Percentiles rank a stretch among this genome's conserved stretches.
Conservation (phyloP, 768 basidiomycete species). For the Collybiopsis confluens region DNA sequence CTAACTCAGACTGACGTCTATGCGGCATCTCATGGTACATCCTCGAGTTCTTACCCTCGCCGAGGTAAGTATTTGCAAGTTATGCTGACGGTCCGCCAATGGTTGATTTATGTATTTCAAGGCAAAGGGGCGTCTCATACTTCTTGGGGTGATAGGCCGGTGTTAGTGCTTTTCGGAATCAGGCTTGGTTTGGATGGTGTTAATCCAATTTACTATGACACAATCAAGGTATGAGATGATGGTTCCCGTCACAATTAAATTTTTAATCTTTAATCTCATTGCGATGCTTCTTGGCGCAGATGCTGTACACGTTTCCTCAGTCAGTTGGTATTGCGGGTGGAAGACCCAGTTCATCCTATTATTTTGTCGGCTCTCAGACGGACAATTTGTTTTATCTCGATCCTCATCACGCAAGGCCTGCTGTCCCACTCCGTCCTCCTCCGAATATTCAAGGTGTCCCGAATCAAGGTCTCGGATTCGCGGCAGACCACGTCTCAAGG, state of each 20-base stretch:
- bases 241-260: background rate
- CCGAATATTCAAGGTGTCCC: background rate
- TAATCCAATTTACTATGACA: slow-evolving; percentile 91
- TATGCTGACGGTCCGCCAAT: background rate
- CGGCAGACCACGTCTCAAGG: background rate
- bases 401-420: slow-evolving; percentile 73
- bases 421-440: slow-evolving; percentile 61
- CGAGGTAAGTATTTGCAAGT: background rate
- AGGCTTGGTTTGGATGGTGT: slow-evolving; percentile 89
- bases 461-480: background rate
- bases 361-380: slow-evolving; percentile 91
- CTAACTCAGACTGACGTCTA: slow-evolving; percentile 86
- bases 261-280: background rate
- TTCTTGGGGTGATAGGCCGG: slow-evolving; percentile 79
- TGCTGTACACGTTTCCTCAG: slow-evolving; percentile 89
- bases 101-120: slow-evolving; percentile 3
- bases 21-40: slow-evolving; percentile 53
- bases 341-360: slow-evolving; percentile 94
- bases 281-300: slow-evolving; percentile 33
- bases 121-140: slow-evolving; percentile 17
- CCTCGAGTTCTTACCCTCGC: slow-evolving; percentile 5
- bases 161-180: slow-evolving; percentile 82
- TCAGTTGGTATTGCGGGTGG: slow-evolving; percentile 96
- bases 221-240: slow-evolving; percentile 55
- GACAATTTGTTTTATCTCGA: slow-evolving; percentile 84